Base-by-base conservation (phyloP, 2,329 filamentous ascomycete genomes). In the Verticillium zaregamsianum region DNA sequence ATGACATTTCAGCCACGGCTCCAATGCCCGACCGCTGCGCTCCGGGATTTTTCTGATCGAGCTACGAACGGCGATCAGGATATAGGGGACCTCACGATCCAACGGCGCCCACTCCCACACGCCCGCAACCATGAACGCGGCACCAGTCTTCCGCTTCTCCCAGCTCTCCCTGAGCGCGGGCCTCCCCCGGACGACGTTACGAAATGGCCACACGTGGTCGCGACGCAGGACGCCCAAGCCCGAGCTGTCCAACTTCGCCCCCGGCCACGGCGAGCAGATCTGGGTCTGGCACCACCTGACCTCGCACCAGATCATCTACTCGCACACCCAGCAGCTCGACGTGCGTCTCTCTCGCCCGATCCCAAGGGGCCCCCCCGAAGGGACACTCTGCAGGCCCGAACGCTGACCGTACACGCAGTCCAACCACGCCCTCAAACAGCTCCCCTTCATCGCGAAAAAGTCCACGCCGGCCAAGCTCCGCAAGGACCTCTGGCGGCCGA, bases 381-480 rank as follows among this genome's bases (percentile, higher is more conserved):
- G 28, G 28, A 25, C 4, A 25, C 25, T 4, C 25, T 4, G 4
- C 4, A 4, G 25, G 25, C 25, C 25, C 25, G 2, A 25, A 25
- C 4, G 28, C 28, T 28, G 28, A 28, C 28, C 28, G 28, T 28
- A 28, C 40, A 31, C 39, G 17, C 63, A 79, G 77, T 77, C 79
- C 65, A 73, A 78, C 66, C 77, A 79, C 63, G 77, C 79, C 56
- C 74, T 87, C 65, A 79, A 81, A 68, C 85, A 88, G 70, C 73
- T 90, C 63, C 82, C 85, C 57, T 90, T 83, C 77, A 86, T 86
- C 66, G 87, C 87, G 74, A 90, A 90, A 72, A 89, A 90, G 74
- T 81, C 84, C 56, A 83, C 85, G 66, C 86, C 86, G 2, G 72
- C 82, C 60, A 85, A 84, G 68, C 76, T 90, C 45, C 86, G 88